Conservation (phyloP, 1,284 basidiomycete genomes). For the Heterobasidion occidentale region DNA sequence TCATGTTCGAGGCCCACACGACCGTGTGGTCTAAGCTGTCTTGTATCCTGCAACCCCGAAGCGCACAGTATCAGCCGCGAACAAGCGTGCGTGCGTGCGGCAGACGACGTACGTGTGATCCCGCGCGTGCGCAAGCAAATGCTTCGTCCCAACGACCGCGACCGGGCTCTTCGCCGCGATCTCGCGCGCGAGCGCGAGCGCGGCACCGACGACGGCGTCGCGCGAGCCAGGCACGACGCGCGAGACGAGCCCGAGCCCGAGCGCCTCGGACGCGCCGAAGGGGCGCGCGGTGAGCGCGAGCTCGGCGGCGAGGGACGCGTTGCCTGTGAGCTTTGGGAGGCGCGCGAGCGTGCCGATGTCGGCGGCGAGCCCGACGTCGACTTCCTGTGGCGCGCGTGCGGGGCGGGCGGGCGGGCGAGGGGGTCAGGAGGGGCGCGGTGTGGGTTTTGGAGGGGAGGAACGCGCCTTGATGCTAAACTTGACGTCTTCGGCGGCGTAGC, state of each 20-base stretch:
- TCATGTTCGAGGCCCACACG: constrained; percentile 37
- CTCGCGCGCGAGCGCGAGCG: constrained; percentile 56
- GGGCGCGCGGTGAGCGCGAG: constrained; percentile 71
- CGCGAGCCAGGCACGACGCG: constrained; percentile 63
- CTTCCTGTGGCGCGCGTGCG: constrained; percentile 49
- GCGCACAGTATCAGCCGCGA: not conserved
- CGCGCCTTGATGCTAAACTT: constrained; percentile 74
- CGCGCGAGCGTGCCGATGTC: constrained; percentile 88
- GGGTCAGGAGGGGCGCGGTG: too few species aligned
- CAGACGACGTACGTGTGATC: constrained; percentile 75
- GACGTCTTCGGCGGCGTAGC: constrained; percentile 60
- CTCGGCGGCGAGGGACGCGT: constrained; percentile 74
- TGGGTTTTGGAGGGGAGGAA: too few species aligned
- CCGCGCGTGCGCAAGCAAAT: constrained; percentile 62
- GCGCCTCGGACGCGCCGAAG: constrained; percentile 70
- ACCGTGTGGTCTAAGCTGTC: constrained; percentile 79
- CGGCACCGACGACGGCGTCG: constrained; percentile 48
- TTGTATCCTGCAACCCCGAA: constrained; percentile 41
- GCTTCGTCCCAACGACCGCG: constrained; percentile 79
- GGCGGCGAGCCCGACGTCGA: constrained; percentile 84
- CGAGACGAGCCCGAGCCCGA: constrained; percentile 72
- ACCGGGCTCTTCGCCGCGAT: constrained; percentile 81
- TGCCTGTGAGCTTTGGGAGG: constrained; percentile 76
- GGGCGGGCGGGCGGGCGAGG: not conserved
- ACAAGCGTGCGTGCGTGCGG: too few species aligned